Percentiles rank a stretch among this genome's conserved stretches.
Conservation (phyloP, 225 moss, liverwort and hornwort species). For the Sphagnum tenellum region DNA sequence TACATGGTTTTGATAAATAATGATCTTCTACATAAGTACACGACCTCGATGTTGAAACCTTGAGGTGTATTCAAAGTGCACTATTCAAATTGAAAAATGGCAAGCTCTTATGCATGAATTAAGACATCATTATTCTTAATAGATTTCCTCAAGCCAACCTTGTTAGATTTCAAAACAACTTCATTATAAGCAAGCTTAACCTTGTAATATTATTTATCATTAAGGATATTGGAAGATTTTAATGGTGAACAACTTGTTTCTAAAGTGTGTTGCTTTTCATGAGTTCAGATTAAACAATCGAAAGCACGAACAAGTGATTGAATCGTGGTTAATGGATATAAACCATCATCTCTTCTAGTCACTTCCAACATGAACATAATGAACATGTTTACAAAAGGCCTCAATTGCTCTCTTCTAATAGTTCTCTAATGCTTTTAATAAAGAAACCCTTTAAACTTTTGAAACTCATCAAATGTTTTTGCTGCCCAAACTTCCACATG, state of each 20-base stretch:
- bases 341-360: neutral
- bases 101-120: too few relatives aligned
- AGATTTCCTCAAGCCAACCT: neutral
- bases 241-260: neutral
- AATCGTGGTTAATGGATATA: neutral
- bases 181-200: neutral
- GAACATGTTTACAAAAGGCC: neutral
- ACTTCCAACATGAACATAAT: neutral
- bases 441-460: neutral
- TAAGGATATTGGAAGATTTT: neutral
- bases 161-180: neutral
- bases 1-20: too few relatives aligned
- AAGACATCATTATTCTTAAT: neutral
- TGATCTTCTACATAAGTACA: too few relatives aligned
- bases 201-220: neutral
- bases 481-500: neutral
- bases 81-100: too few relatives aligned
- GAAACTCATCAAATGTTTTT: neutral
- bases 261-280: neutral
- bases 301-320: neutral
- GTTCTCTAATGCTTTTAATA: neutral
- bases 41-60: too few relatives aligned
- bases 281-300: neutral
- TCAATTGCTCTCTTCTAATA: neutral
- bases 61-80: too few relatives aligned